phyloP scores from a whole-genome alignment of 2,329 filamentous ascomycete genomes.

The Dryadomyces quercivorus region DNA sequence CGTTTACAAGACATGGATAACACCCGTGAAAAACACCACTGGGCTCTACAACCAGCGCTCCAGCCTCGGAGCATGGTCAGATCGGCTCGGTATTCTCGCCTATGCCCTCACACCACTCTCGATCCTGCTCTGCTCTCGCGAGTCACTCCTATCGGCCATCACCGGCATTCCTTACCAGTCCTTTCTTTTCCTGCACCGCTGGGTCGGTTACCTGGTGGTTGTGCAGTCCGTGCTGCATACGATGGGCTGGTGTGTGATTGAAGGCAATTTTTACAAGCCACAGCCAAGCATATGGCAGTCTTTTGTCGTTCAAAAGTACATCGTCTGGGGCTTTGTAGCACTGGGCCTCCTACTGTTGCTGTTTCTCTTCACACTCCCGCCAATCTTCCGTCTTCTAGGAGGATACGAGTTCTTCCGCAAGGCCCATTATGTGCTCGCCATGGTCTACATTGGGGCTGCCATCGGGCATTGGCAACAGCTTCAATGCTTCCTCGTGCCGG shows the following conservation, averaged over 20 bases:
- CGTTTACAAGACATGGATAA: constrained; percentile 55
- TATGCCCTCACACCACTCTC: constrained; percentile 64
- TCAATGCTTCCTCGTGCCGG: constrained; percentile 56
- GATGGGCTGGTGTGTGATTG: constrained; percentile 43
- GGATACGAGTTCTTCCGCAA: constrained; percentile 73
- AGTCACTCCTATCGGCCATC: constrained; percentile 55
- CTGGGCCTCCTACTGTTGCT: constrained; percentile 50
- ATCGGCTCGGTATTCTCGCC: constrained; percentile 58
- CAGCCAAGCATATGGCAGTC: constrained; percentile 42
- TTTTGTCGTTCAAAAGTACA: constrained; percentile 54
- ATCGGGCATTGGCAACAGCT: constrained; percentile 64
- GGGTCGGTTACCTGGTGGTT: constrained; percentile 63
- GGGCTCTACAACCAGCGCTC: constrained; percentile 51
- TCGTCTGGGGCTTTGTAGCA: constrained; percentile 61
- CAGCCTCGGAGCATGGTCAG: constrained; percentile 53
- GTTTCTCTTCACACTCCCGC: constrained; percentile 36
- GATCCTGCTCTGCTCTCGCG: constrained; percentile 53
- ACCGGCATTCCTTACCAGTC: constrained; percentile 65
- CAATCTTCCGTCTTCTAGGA: constrained; percentile 37
- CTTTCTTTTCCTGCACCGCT: constrained; percentile 69
- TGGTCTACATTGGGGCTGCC: constrained; percentile 63
- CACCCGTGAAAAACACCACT: constrained; percentile 46
- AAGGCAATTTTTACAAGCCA: constrained; percentile 16
- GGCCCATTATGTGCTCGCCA: constrained; percentile 58
- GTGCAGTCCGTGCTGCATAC: constrained; percentile 57